Base-by-base conservation (phyloP, 768 basidiomycete genomes). In the Crassisporium funariophilum region DNA sequence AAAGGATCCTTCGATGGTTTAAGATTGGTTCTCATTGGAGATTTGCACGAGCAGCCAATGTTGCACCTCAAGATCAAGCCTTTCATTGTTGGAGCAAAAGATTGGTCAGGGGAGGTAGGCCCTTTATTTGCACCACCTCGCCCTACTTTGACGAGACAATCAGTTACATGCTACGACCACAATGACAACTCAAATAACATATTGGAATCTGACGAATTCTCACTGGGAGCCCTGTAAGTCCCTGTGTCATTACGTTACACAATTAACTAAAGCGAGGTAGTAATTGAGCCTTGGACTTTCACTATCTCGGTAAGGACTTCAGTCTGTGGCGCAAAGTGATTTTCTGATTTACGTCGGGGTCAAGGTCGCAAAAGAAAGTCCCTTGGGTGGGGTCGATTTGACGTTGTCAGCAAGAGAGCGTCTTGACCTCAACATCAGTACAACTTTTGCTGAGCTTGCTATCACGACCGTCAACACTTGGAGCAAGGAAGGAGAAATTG, bases 231-330 rank as follows among this genome's bases (percentile, higher is more conserved):
- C 97, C 22, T 64, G 88, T 89, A 60, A 53, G 84, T 68, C 23
- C 29, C 2, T 44, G 33, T n/a, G 27, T 15, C 21, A 16, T 6
- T 10, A 24, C 39, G 47, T n/a, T 43, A 9, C 52, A 49, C n/a
- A 48, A 24, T 40, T 39, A 12, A 44, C n/a, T n/a, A n/a, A n/a
- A n/a, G n/a, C 23, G 43, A 44, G 19, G 12, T 37, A 91, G 88
- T 99, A 44, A 91, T 95, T 52, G 97, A 99, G 61, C 97, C 97
- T 2, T 99, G 95, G 95, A 87, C 84, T 13, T 88, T 97, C 55
- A 83, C 84, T 8, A 62, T 88, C 37, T 76, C 77, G 48, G 91
- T 93, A 56, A 62, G 10, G 63, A n/a, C n/a, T n/a, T n/a, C n/a
- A n/a, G n/a, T n/a, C n/a, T n/a, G n/a, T n/a, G n/a, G n/a, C n/a